Evolutionary conservation across 805 yeast species (phyloP).

Genomic region (Alloascoidea africana): DNA sequence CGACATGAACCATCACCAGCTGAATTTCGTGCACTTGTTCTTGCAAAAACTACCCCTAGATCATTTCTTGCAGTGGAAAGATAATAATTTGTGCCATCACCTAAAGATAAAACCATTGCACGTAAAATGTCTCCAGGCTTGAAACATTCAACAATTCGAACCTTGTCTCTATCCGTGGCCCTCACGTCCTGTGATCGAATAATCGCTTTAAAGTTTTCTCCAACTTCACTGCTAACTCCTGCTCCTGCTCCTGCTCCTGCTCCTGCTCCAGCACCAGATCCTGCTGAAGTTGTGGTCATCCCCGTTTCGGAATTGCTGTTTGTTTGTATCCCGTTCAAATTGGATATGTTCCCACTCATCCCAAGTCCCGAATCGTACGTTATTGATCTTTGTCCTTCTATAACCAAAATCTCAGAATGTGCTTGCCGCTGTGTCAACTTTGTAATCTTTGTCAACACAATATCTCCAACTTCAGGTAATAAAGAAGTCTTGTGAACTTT

Average conservation of each 20-base stretch:
- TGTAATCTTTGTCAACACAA: slow-evolving; percentile 63
- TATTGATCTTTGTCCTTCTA: slow-evolving; percentile 44
- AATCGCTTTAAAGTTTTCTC: slow-evolving; percentile 80
- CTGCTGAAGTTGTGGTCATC: neutral
- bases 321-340: neutral
- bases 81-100: slow-evolving; percentile 89
- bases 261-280: too few species aligned
- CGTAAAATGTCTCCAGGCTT: slow-evolving; percentile 88
- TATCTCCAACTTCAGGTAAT: slow-evolving; percentile 72
- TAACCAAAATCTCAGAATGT: slow-evolving; percentile 56
- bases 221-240: slow-evolving; percentile 35
- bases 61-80: slow-evolving; percentile 82
- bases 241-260: slow-evolving; percentile 7
- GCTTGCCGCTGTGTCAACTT: slow-evolving; percentile 58
- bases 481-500: slow-evolving; percentile 23
- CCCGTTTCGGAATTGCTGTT: neutral
- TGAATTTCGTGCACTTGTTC: slow-evolving; percentile 18
- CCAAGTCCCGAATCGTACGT: slow-evolving; percentile 55
- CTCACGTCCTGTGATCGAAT: slow-evolving; percentile 81
- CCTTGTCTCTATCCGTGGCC: slow-evolving; percentile 81
- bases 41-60: slow-evolving; percentile 87
- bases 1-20: slow-evolving; percentile 44
- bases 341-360: slow-evolving; percentile 23
- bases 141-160: slow-evolving; percentile 63
- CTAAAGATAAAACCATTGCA: slow-evolving; percentile 67